A percentile compares a stretch with the other conserved stretches of the same genome.
These are phyloP conservation scores for Dianthus caryophyllus DNA, from an alignment of 148 eudicot species.

Conservation along the genomic window DNA sequence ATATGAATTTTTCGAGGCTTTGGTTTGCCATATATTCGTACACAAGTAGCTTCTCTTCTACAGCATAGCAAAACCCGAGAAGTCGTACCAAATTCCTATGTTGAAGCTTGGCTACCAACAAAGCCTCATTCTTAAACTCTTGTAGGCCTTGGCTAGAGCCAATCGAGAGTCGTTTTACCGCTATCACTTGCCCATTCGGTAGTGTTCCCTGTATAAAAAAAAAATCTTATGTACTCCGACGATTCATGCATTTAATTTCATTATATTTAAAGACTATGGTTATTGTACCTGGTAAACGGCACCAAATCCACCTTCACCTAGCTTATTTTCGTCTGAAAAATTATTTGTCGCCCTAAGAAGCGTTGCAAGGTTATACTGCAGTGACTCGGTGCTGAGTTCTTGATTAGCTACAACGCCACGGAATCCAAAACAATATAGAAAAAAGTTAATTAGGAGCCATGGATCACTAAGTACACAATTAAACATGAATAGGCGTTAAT, in stretches of 20 bases:
- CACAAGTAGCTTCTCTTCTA: slow-evolving; percentile 28
- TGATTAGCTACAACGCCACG: neutral
- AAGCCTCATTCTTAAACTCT: slow-evolving; percentile 32
- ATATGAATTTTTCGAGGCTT: slow-evolving; percentile 31
- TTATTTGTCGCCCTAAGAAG: slow-evolving; percentile 17
- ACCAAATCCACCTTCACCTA: slow-evolving; percentile 32
- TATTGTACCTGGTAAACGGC: slow-evolving; percentile 24
- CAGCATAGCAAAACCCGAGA: slow-evolving; percentile 27
- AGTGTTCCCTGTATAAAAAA: slow-evolving; percentile 26
- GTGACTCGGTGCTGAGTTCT: slow-evolving; percentile 10
- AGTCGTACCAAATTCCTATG: slow-evolving; percentile 26
- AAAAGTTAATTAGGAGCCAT: neutral
- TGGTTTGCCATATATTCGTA: slow-evolving; percentile 31
- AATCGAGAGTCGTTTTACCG: slow-evolving; percentile 31
- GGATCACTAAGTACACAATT: too few relatives aligned
- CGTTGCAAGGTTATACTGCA: slow-evolving; percentile 19
- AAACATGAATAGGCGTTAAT: neutral
- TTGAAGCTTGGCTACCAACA: slow-evolving; percentile 31
- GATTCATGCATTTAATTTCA: neutral
- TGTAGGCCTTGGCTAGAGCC: slow-evolving; percentile 26
- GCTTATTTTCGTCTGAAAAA: slow-evolving; percentile 19
- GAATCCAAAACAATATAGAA: neutral
- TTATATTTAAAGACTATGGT: too few relatives aligned
- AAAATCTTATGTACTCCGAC: neutral
- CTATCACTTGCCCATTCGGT: slow-evolving; percentile 19